Conservation (phyloP, 768 basidiomycete genomes). For the Auricularia sp. region DNA sequence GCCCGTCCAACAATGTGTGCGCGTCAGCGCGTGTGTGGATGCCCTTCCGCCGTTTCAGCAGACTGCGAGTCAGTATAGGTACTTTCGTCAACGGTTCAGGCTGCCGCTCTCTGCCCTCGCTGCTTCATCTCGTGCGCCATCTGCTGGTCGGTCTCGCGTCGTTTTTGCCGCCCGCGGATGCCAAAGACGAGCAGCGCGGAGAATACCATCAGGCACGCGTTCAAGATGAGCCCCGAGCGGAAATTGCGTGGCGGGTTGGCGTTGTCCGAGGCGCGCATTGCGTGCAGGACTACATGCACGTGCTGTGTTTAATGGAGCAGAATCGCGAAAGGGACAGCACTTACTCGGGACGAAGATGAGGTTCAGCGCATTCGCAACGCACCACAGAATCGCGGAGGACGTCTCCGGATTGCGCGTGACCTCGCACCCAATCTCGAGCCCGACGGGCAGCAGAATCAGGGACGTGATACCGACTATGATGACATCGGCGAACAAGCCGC, state of each 20-base stretch:
- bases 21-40: too few species aligned
- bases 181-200: constrained; percentile 36
- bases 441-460: constrained; percentile 64
- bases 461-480: constrained; percentile 56
- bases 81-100: neutral
- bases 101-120: neutral
- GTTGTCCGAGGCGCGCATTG: constrained; percentile 49
- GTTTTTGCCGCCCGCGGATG: constrained; percentile 48
- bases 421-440: constrained; percentile 69
- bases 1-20: too few species aligned
- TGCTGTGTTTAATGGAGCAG: neutral
- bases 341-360: constrained; percentile 53
- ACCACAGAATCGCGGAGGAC: constrained; percentile 70
- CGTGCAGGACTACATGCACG: constrained; percentile 41
- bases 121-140: constrained; percentile 18
- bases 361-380: constrained; percentile 53
- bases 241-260: constrained; percentile 69
- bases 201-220: constrained; percentile 39
- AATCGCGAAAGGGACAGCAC: constrained; percentile 12
- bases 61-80: neutral
- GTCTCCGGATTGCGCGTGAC: constrained; percentile 70
- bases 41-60: neutral
- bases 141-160: constrained; percentile 52
- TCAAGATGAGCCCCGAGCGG: constrained; percentile 56
- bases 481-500: constrained; percentile 54